Evolutionary conservation across 2,329 filamentous ascomycete species (phyloP).

Genomic region (Penicillium sp.): DNA sequence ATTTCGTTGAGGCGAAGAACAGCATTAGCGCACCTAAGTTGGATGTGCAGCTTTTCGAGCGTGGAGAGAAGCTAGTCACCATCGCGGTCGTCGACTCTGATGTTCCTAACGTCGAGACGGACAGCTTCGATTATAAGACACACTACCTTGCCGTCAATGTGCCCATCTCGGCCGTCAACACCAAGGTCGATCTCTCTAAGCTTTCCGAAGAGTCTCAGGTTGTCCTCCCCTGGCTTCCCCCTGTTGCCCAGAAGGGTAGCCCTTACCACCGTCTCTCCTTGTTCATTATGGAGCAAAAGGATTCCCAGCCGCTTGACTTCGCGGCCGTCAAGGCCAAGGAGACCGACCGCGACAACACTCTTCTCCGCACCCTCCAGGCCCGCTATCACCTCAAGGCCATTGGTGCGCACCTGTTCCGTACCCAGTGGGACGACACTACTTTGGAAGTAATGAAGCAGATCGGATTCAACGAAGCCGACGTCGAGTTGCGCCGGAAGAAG

Average conservation of each 20-base stretch:
- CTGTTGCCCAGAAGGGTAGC: slow-evolving; percentile 82
- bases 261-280: slow-evolving; percentile 87
- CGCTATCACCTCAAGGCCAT: slow-evolving; percentile 69
- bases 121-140: slow-evolving; percentile 76
- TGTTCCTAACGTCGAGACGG: slow-evolving; percentile 72
- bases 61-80: slow-evolving; percentile 76
- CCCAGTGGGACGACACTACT: slow-evolving; percentile 84
- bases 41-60: slow-evolving; percentile 80
- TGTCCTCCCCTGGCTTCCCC: slow-evolving; percentile 76
- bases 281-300: slow-evolving; percentile 76
- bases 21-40: slow-evolving; percentile 74
- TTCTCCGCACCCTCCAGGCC: slow-evolving; percentile 69
- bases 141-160: slow-evolving; percentile 83
- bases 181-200: slow-evolving; percentile 63
- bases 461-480: slow-evolving; percentile 69
- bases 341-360: slow-evolving; percentile 65
- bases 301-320: slow-evolving; percentile 59
- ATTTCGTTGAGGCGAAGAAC: slow-evolving; percentile 70
- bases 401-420: slow-evolving; percentile 84
- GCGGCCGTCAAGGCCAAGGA: slow-evolving; percentile 54
- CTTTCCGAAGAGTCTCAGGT: slow-evolving; percentile 64
- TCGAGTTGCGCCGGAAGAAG: slow-evolving; percentile 81
- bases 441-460: slow-evolving; percentile 81
- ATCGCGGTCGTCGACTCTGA: slow-evolving; percentile 87
- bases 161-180: slow-evolving; percentile 59